Percentiles rank a stretch among this genome's conserved stretches.
phyloP scores from a whole-genome alignment of 2,329 filamentous ascomycete species.

The Aspergillus latus region DNA sequence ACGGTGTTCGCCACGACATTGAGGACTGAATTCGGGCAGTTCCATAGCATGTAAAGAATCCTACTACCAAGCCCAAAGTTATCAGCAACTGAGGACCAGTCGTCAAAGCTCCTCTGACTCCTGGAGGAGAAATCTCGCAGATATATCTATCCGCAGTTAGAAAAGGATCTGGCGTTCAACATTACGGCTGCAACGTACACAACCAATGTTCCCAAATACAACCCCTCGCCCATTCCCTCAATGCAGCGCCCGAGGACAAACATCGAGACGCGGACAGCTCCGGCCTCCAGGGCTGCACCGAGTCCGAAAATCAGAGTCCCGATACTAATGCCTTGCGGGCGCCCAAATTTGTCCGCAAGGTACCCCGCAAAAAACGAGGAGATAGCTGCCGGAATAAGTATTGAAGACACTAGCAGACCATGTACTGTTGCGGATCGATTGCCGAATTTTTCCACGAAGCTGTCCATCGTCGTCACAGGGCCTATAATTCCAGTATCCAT shows the following conservation, averaged over 20 bases:
- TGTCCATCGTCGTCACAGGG: constrained; percentile 59
- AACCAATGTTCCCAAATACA: constrained; percentile 57
- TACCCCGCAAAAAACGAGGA: constrained; percentile 60
- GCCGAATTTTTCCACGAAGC: constrained; percentile 54
- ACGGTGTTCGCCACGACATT: constrained; percentile 59
- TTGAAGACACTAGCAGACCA: constrained; percentile 60
- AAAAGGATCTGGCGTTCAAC: not conserved
- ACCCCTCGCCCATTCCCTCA: constrained; percentile 59
- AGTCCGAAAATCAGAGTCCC: constrained; percentile 55
- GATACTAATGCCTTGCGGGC: constrained; percentile 50
- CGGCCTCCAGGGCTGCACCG: constrained; percentile 55
- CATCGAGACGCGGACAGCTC: constrained; percentile 49
- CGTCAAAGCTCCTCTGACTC: constrained; percentile 51
- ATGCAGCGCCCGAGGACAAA: constrained; percentile 58
- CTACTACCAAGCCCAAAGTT: constrained; percentile 52
- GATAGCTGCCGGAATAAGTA: constrained; percentile 58
- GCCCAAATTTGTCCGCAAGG: constrained; percentile 54
- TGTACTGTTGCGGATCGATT: constrained; percentile 53
- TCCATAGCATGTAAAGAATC: constrained; percentile 63
- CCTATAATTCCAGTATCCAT: constrained; percentile 59
- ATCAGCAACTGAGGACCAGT: constrained; percentile 56
- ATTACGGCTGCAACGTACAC: constrained; percentile 37
- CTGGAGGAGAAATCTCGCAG: constrained; percentile 59
- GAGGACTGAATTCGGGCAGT: constrained; percentile 49
- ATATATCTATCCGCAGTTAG: constrained; percentile 43